These are phyloP conservation scores for Dioscorea alata DNA, from an alignment of 106 monocot species.

Conservation along the genomic window DNA sequence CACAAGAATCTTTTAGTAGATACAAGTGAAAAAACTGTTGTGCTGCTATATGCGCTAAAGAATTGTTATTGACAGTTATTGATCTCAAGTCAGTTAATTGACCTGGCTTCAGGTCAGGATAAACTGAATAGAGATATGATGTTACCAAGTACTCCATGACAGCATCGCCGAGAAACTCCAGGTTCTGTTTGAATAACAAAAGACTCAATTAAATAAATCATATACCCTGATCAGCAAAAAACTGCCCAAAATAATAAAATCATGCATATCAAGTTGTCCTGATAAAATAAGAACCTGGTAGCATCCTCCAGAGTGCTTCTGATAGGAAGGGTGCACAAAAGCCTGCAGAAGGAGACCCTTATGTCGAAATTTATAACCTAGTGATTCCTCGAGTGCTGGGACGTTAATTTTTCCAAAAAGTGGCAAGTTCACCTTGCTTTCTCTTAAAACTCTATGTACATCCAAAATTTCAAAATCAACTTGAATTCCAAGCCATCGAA, in stretches of 20 bases:
- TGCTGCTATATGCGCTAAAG: constrained; percentile 72
- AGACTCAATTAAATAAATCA: background rate
- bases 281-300: constrained; percentile 64
- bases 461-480: constrained; percentile 47
- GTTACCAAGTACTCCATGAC: constrained; percentile 95
- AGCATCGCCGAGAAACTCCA: constrained; percentile 99
- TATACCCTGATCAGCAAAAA: too few species aligned
- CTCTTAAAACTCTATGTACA: constrained; percentile 40
- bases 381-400: constrained; percentile 47
- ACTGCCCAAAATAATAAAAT: too few species aligned
- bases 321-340: constrained; percentile 81
- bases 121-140: constrained; percentile 84
- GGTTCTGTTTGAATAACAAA: constrained; percentile 45
- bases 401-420: constrained; percentile 36
- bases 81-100: constrained; percentile 86
- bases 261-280: too few species aligned
- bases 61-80: constrained; percentile 58
- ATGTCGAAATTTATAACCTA: constrained; percentile 62
- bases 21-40: constrained; percentile 41
- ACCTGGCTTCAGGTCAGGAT: constrained; percentile 89
- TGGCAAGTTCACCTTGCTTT: constrained; percentile 52
- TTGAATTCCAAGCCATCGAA: constrained; percentile 73
- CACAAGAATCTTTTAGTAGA: constrained; percentile 62
- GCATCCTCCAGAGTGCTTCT: constrained; percentile 81
- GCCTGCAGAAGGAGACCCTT: constrained; percentile 89